phyloP scores from a whole-genome alignment of 305 asterid genomes.

The Solanum hybrid region DNA sequence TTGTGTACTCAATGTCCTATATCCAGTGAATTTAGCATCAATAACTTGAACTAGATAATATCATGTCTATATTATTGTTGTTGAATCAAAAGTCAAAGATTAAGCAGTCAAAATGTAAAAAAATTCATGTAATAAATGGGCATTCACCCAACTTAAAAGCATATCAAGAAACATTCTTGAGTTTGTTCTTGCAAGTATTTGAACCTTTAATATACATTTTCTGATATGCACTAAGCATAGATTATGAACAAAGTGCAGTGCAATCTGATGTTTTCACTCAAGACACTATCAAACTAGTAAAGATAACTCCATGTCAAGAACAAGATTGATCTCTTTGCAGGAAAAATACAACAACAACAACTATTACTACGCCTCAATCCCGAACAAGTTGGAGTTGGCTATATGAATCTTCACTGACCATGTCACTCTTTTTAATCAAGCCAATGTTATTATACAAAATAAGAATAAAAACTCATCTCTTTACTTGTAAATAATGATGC shows the following conservation, averaged over 20 bases:
- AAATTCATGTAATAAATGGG: background rate
- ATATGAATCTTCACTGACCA: background rate
- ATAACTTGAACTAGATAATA: background rate
- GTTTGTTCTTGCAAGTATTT: background rate
- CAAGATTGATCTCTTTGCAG: background rate
- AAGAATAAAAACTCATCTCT: background rate
- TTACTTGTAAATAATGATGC: background rate
- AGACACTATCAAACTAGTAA: background rate
- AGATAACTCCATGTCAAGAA: background rate
- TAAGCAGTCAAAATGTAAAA: background rate
- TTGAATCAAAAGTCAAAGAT: background rate
- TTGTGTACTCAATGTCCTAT: background rate
- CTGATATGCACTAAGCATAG: background rate
- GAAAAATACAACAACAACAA: background rate
- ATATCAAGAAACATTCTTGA: background rate
- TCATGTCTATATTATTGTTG: background rate
- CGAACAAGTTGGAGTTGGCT: background rate
- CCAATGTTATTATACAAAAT: background rate
- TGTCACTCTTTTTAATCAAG: background rate
- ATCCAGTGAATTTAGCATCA: background rate
- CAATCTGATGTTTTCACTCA: background rate
- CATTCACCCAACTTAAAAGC: background rate
- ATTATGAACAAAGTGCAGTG: background rate
- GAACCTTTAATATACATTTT: background rate
- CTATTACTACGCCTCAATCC: background rate